Conservation (phyloP, 345 rosid genomes). For the Carallia pectinifolia region DNA sequence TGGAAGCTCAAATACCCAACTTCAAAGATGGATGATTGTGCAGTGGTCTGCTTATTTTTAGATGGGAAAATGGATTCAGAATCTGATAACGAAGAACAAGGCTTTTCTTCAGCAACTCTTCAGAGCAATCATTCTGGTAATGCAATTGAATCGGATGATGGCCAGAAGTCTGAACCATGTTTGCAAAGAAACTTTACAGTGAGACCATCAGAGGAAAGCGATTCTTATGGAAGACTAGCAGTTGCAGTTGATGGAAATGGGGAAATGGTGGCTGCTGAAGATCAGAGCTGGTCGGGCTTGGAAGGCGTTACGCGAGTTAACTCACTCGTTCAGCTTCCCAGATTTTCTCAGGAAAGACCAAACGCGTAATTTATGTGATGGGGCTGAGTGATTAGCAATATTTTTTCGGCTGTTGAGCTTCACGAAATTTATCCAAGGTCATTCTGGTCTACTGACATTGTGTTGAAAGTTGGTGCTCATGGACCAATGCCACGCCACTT, state of each 20-base stretch:
- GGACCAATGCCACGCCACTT: slow-evolving; percentile 18
- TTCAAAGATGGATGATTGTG: slow-evolving; percentile 99
- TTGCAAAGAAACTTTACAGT: slow-evolving; percentile 86
- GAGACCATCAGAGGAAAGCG: slow-evolving; percentile 63
- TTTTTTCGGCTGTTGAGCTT: slow-evolving; percentile 9
- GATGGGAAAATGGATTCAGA: slow-evolving; percentile 95
- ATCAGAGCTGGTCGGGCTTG: slow-evolving; percentile 87
- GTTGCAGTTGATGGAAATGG: slow-evolving; percentile 41
- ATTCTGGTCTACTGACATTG: slow-evolving; percentile 11
- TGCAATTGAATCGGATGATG: slow-evolving; percentile 73
- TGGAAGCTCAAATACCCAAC: slow-evolving; percentile 99
- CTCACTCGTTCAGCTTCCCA: slow-evolving; percentile 95
- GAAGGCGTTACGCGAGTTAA: slow-evolving; percentile 97
- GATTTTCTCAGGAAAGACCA: slow-evolving; percentile 76
- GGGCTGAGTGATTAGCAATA: slow-evolving; percentile 26
- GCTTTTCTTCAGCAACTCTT: slow-evolving; percentile 71
- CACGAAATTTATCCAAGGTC: slow-evolving; percentile 10
- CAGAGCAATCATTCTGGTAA: slow-evolving; percentile 72
- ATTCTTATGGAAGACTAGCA: slow-evolving; percentile 34
- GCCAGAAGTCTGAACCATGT: slow-evolving; percentile 77
- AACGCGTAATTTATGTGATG: slow-evolving; percentile 30
- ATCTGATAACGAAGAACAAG: slow-evolving; percentile 73
- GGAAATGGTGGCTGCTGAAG: slow-evolving; percentile 41
- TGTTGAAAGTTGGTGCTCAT: slow-evolving; percentile 22
- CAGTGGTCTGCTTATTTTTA: slow-evolving; percentile 91